Evolutionary conservation across 1,139 yeast genomes (phyloP), one percentile per base, ranked within the genome.

Genomic region (Komagataea norvegica): DNA sequence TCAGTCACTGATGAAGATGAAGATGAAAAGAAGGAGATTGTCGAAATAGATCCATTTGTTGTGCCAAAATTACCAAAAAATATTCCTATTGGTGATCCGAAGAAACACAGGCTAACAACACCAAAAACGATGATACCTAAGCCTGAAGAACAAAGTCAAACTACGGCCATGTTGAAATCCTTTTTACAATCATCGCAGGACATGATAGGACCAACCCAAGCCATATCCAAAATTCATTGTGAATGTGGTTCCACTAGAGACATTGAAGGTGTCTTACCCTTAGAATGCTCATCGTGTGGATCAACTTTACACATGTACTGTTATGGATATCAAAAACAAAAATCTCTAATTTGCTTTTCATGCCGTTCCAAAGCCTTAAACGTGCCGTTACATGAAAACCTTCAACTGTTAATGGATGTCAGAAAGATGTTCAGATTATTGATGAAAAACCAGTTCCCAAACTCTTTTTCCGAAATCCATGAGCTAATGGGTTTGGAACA

Each of bases 21-120:
- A 13, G 37, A 20, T 15, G 40, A 36, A 9, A 33, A 27, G n/a
- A 30, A 33, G 13, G 36, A 37, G 10, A 28, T 29, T 6, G 21
- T 36, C 30, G 48, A 48, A 14, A 32, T 59, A 9, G 67, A 62
- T 40, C 67, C 67, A 3, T 60, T 62, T 28, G 56, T 51, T 24
- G 30, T 50, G 11, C 40, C 52, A 13, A 37, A 37, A 10, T 36
- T 40, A 14, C 34, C 42, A 11, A 13, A 31, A 5, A 26, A 20
- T 13, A 8, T 19, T 13, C 18, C 17, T 30, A 19, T 23, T 13
- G 11, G 18, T 19, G 22, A 8, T 11, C 15, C 14, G 5, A 41
- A 9, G 34, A 38, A 27, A n/a, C 34, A 25, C 17, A 40, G 25
- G 27, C 13, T 33, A 10, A 33, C 16, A 4, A 23, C 11, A 13